Conservation (phyloP, 2,329 filamentous ascomycete genomes). For the Phyllosticta citrichinensis region DNA sequence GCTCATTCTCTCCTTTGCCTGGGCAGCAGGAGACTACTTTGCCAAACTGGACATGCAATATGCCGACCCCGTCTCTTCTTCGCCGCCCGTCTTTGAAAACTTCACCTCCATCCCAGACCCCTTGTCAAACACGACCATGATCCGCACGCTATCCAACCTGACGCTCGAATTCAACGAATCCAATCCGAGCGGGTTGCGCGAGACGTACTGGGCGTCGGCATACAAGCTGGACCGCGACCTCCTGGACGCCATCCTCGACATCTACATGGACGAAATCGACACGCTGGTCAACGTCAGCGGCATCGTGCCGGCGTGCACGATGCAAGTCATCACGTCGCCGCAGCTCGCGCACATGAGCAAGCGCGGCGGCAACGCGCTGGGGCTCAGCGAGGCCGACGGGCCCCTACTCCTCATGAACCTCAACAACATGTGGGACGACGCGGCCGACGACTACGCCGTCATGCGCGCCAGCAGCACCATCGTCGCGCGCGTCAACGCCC, state of each 20-base stretch:
- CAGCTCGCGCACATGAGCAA: slow-evolving; percentile 16
- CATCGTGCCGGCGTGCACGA: slow-evolving; percentile 16
- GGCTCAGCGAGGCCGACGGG: slow-evolving; percentile 18
- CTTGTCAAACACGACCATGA: slow-evolving; percentile 13
- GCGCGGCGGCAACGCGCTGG: slow-evolving; percentile 22
- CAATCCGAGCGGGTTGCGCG: slow-evolving; percentile 23
- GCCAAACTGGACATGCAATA: slow-evolving; percentile 13
- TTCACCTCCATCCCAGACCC: slow-evolving; percentile 17
- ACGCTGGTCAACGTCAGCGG: slow-evolving; percentile 13
- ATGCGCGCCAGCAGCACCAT: slow-evolving; percentile 15
- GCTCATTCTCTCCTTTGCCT: slow-evolving; percentile 20
- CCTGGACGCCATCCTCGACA: slow-evolving; percentile 15
- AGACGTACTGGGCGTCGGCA: slow-evolving; percentile 21
- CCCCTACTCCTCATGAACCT: slow-evolving; percentile 16
- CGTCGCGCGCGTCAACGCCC: slow-evolving; percentile 14
- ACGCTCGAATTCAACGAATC: slow-evolving; percentile 25
- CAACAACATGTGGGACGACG: slow-evolving; percentile 16
- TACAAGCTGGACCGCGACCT: slow-evolving; percentile 23
- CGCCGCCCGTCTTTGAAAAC: slow-evolving; percentile 19
- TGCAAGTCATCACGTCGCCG: slow-evolving; percentile 21
- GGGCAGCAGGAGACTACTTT: slow-evolving; percentile 14
- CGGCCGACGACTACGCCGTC: slow-evolving; percentile 17
- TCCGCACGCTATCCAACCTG: slow-evolving; percentile 15
- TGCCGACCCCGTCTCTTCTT: slow-evolving; percentile 5
- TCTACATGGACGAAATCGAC: slow-evolving; percentile 18